phyloP scores from a whole-genome alignment of 768 basidiomycete genomes.

The Sarcomyxa edulis region DNA sequence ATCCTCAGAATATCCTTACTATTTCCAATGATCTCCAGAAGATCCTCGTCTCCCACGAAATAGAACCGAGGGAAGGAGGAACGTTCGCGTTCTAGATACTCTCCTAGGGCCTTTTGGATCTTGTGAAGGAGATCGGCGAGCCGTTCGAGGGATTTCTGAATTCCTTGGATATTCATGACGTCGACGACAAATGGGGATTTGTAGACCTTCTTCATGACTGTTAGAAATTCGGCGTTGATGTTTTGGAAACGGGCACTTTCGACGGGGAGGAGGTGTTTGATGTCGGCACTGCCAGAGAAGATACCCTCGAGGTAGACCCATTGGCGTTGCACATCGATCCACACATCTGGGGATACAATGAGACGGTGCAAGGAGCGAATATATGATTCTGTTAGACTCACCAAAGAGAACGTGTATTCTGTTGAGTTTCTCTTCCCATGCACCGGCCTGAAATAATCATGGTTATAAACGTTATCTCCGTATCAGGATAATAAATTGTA shows the following conservation, averaged over 20 bases:
- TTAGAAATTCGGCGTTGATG: conserved; percentile 96
- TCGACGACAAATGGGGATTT: conserved; percentile 97
- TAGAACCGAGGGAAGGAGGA: conserved; percentile 99
- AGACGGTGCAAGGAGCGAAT: background rate
- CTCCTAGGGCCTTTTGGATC: conserved; percentile 98
- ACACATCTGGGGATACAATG: conserved; percentile 61
- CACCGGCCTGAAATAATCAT: conserved; percentile 66
- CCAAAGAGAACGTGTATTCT: conserved; percentile 95
- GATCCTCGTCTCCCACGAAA: conserved; percentile 98
- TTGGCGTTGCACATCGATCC: conserved; percentile 99
- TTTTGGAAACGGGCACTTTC: conserved; percentile 98
- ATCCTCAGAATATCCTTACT: conserved; percentile 97
- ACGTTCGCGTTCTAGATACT: conserved; percentile 96
- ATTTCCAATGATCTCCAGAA: conserved; percentile 98
- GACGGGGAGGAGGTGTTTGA: conserved; percentile 96
- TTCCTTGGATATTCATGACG: conserved; percentile 91
- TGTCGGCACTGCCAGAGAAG: conserved; percentile 98
- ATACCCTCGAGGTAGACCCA: conserved; percentile 99
- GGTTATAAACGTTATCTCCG: too few species aligned
- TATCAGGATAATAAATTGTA: too few species aligned
- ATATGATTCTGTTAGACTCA: conserved; percentile 25
- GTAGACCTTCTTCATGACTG: conserved; percentile 99
- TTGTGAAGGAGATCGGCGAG: conserved; percentile 94
- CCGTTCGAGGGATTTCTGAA: conserved; percentile 97
- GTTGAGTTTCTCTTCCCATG: conserved; percentile 97